Conservation (phyloP, 352 stramenopile genomes). For the Phytophthora pini region DNA sequence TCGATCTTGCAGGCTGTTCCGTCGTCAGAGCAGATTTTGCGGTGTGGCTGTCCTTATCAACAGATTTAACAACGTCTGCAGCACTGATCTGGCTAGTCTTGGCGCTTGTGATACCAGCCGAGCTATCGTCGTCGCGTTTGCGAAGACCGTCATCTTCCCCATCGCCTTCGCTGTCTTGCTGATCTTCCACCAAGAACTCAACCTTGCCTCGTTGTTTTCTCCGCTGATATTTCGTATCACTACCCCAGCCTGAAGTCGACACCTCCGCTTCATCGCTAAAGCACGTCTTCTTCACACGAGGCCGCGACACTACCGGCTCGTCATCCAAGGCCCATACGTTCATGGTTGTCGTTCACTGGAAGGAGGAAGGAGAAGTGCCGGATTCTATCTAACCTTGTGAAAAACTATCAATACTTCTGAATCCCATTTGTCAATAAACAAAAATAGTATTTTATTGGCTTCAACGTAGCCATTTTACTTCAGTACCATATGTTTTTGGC, state of each 20-base stretch:
- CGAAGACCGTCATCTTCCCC: background rate
- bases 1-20: background rate
- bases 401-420: conserved; percentile 24
- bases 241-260: conserved; percentile 21
- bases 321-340: conserved; percentile 33
- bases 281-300: conserved; percentile 19
- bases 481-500: background rate
- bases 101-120: conserved; percentile 3
- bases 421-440: background rate
- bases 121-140: conserved; percentile 6
- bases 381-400: conserved; percentile 1
- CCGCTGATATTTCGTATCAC: conserved; percentile 10
- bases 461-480: conserved; percentile 9
- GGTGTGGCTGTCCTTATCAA: background rate
- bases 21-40: background rate
- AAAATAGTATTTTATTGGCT: conserved; percentile 31
- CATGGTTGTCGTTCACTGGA: conserved; percentile 20
- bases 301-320: conserved; percentile 13
- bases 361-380: conserved; percentile 22
- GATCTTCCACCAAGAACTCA: conserved; percentile 34
- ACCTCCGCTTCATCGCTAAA: conserved; percentile 22
- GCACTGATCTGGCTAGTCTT: conserved; percentile 41
- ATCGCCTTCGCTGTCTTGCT: conserved; percentile 25
- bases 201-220: conserved; percentile 31
- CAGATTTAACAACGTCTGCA: conserved; percentile 30